Conservation (phyloP, 1,139 yeast species). For the Wickerhamiella pararugosa region DNA sequence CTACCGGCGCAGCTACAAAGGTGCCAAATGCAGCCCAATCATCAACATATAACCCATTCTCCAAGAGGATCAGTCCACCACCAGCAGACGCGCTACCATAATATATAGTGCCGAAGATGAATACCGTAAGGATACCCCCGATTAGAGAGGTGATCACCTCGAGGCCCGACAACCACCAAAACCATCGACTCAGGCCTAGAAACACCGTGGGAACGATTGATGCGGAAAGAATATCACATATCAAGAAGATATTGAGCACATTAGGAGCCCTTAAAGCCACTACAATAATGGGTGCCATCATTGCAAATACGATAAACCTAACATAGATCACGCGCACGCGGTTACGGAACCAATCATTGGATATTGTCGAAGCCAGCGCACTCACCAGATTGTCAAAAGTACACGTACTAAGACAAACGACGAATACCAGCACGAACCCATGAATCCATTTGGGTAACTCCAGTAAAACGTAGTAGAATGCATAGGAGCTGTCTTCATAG, state of each 20-base stretch:
- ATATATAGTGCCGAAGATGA: conserved; percentile 71
- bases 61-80: conserved; percentile 52
- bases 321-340: conserved; percentile 50
- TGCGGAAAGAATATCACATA: conserved; percentile 79
- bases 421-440: conserved; percentile 67
- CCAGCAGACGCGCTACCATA: conserved; percentile 49
- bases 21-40: conserved; percentile 97
- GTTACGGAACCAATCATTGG: conserved; percentile 81
- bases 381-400: conserved; percentile 83
- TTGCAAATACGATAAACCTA: conserved; percentile 54
- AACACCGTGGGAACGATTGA: conserved; percentile 77
- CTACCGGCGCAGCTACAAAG: conserved; percentile 79
- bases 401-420: conserved; percentile 64
- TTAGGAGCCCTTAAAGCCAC: conserved; percentile 73
- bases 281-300: conserved; percentile 73
- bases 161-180: conserved; percentile 61
- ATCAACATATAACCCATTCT: conserved; percentile 65
- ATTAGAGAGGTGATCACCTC: conserved; percentile 76
- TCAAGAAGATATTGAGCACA: conserved; percentile 71
- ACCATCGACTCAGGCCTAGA: conserved; percentile 50
- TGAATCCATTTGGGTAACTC: conserved; percentile 79
- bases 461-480: conserved; percentile 51
- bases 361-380: conserved; percentile 75
- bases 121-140: conserved; percentile 67
- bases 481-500: conserved; percentile 43